Base-by-base conservation (phyloP, 441 rosid species). In the Lepidium campestre region DNA sequence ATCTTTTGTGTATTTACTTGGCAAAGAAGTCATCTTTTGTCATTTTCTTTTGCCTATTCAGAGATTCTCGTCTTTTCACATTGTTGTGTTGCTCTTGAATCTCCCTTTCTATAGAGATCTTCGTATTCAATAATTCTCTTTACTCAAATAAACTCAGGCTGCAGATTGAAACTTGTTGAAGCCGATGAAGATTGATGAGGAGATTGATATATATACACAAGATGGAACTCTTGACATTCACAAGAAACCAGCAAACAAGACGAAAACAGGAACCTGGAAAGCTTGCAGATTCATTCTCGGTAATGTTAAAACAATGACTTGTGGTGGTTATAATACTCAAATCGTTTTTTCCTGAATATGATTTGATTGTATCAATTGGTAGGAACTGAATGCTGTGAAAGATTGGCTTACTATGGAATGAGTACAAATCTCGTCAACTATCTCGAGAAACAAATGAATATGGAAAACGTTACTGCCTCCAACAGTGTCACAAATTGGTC, bases 311-410 rank as follows among this genome's bases (percentile, higher is more conserved):
- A 23, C 10, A 18, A 3, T 9, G 7, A 1, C n/a, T 12, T 2
- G 15, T 14, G 23, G 4, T 7, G 7, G 17, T 11, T 11, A 7
- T 1, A n/a, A 5, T 54, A 11, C 18, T 29, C 2, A 20, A 40
- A 18, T 7, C 8, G 9, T 3, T 23, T 17, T 17, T 32, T 15
- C 10, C 10, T 15, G 35, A 54, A 25, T 3, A 11, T 32, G 45
- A 6, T 25, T 23, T 53, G 32, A 57, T 31, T 47, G 49, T 35
- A 9, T 19, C 0, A 25, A 57, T 8, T 29, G 56, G 48, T 65
- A 84, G 91, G 89, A 62, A 90, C 86, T 17, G 97, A 88, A 60
- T 80, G 91, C 19, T 86, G 96, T 32, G 96, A 90, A 74, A 84
- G 91, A 70, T 74, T 88, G 80, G 92, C 94, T 1, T 88, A 82